A percentile compares a stretch with the other conserved stretches of the same genome.
phyloP scores from a whole-genome alignment of 495 filamentous ascomycete genomes.

The Cetradonia linearis region DNA sequence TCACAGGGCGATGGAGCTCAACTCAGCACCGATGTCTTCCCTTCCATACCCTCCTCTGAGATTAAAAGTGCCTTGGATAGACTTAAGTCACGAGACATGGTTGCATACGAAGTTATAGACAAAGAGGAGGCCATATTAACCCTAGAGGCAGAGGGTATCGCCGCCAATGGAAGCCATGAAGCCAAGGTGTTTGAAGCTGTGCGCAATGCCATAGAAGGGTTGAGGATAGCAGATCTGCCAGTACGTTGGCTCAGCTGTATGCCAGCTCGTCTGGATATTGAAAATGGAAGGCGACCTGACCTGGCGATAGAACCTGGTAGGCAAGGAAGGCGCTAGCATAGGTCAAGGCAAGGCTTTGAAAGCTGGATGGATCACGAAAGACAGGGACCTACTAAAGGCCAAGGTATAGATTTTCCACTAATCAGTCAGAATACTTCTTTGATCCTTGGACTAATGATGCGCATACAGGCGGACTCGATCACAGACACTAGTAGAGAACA shows the following conservation, averaged over 20 bases:
- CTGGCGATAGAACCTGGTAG: slow-evolving; percentile 50
- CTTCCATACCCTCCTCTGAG: slow-evolving; percentile 54
- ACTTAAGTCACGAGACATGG: slow-evolving; percentile 72
- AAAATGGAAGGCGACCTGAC: not conserved
- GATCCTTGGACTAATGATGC: not conserved
- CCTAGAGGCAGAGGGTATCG: slow-evolving; percentile 66
- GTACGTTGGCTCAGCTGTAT: slow-evolving; percentile 30
- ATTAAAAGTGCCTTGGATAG: slow-evolving; percentile 84
- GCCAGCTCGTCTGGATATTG: slow-evolving; percentile 21
- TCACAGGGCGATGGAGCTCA: slow-evolving; percentile 53
- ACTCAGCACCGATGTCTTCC: slow-evolving; percentile 66
- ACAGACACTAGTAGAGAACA: slow-evolving; percentile 67
- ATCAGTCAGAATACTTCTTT: not conserved
- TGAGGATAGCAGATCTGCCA: slow-evolving; percentile 68
- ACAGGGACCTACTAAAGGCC: slow-evolving; percentile 52
- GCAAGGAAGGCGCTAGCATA: slow-evolving; percentile 73
- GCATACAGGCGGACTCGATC: slow-evolving; percentile 50
- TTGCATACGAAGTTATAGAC: slow-evolving; percentile 72
- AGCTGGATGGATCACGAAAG: slow-evolving; percentile 91
- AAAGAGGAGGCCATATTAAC: slow-evolving; percentile 70
- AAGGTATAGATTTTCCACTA: slow-evolving; percentile 19
- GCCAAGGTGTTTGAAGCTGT: slow-evolving; percentile 88
- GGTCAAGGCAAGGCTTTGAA: slow-evolving; percentile 96
- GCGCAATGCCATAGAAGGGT: slow-evolving; percentile 60
- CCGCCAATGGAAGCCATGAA: slow-evolving; percentile 81